These are phyloP conservation scores for Sphagnum contortum DNA, from an alignment of 225 moss, liverwort and hornwort species.

Conservation along the genomic window DNA sequence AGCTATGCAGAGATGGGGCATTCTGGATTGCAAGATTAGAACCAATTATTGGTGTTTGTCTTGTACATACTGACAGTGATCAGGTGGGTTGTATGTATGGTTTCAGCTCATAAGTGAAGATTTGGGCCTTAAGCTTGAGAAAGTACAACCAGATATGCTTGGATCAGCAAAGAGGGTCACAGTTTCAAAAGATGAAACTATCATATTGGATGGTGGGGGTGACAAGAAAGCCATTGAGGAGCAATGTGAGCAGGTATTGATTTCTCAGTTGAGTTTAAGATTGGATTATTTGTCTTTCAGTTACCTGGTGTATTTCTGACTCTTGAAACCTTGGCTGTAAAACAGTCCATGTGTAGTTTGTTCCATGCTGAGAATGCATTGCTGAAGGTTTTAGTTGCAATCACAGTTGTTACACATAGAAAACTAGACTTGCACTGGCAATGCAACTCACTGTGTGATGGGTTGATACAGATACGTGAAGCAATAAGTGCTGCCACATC, in stretches of 20 bases:
- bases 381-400: too few relatives aligned
- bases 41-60: too few relatives aligned
- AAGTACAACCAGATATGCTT: slow-evolving; percentile 62
- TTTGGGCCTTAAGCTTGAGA: slow-evolving; percentile 72
- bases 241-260: slow-evolving; percentile 67
- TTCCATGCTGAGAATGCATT: too few relatives aligned
- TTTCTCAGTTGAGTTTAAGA: too few relatives aligned
- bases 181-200: slow-evolving; percentile 85
- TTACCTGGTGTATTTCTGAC: neutral
- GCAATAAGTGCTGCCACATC: slow-evolving; percentile 69
- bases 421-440: neutral
- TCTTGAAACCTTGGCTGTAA: neutral
- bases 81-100: neutral
- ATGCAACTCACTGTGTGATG: slow-evolving; percentile 1
- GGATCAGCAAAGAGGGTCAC: slow-evolving; percentile 89
- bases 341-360: too few relatives aligned
- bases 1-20: too few relatives aligned
- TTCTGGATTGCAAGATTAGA: too few relatives aligned
- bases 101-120: slow-evolving; percentile 86
- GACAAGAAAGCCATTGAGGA: slow-evolving; percentile 79
- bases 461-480: slow-evolving; percentile 56
- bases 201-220: slow-evolving; percentile 81
- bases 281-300: too few relatives aligned
- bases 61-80: too few relatives aligned
- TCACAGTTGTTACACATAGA: too few relatives aligned